phyloP scores from a whole-genome alignment of 805 yeast genomes.

The Candida nonsorbophila region DNA sequence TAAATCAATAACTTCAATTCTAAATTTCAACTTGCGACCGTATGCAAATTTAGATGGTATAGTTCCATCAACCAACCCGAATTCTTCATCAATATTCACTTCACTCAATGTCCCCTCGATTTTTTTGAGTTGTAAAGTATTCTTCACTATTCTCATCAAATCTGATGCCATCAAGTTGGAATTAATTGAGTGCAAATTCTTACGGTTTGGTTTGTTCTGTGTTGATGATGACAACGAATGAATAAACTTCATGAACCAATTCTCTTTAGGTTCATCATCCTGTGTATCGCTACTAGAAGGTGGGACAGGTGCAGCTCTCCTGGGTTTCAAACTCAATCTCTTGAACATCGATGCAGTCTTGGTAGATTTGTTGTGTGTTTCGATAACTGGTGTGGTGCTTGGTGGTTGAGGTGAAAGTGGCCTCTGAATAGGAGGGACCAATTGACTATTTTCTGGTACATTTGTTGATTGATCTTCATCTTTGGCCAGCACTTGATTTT shows the following conservation, averaged over 20 bases:
- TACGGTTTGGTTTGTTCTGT: conserved; percentile 5
- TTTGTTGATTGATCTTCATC: too few relatives aligned
- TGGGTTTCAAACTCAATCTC: conserved; percentile 29
- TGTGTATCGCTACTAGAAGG: conserved; percentile 13
- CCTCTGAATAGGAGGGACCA: too few relatives aligned
- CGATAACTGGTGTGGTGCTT: conserved; percentile 2
- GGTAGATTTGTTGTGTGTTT: too few relatives aligned
- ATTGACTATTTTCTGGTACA: too few relatives aligned
- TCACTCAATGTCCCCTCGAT: conserved; percentile 46
- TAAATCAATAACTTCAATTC: conserved; percentile 37
- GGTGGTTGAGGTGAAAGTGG: neutral
- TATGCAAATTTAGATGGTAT: conserved; percentile 43
- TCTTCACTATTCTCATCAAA: conserved; percentile 28
- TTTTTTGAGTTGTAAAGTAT: conserved; percentile 40
- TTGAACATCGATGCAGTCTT: conserved; percentile 14
- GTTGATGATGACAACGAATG: conserved; percentile 14
- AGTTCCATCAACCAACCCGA: conserved; percentile 39
- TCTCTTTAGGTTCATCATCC: conserved; percentile 13
- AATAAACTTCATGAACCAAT: conserved; percentile 37
- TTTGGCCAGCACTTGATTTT: too few relatives aligned
- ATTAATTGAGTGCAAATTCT: conserved; percentile 28
- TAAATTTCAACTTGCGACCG: conserved; percentile 44
- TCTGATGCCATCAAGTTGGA: conserved; percentile 23
- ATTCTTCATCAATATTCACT: conserved; percentile 38
- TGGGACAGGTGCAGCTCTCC: conserved; percentile 35